Percentiles rank a stretch among this genome's conserved stretches.
phyloP scores from a whole-genome alignment of 208 protist genomes.

The Leishmania turanica region DNA sequence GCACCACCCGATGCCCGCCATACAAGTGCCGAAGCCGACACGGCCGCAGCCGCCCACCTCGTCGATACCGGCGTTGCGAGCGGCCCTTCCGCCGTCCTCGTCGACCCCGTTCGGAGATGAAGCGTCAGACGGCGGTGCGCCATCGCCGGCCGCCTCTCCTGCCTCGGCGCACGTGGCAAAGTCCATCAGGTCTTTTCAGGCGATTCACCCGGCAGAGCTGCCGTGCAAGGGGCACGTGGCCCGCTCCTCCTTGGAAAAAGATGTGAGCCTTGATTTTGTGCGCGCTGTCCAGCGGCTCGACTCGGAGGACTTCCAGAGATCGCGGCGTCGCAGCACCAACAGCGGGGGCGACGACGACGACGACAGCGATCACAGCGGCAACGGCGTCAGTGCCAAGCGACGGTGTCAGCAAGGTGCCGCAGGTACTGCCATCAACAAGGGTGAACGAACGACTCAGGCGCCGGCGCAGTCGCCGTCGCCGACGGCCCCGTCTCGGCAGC shows the following conservation, averaged over 20 bases:
- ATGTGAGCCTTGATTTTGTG: conserved; percentile 20
- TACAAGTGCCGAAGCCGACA: not conserved
- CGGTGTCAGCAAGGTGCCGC: not conserved
- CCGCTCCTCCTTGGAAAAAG: not conserved
- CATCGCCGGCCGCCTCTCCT: not conserved
- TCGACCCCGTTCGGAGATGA: not conserved
- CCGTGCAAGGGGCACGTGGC: not conserved
- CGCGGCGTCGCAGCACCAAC: not conserved
- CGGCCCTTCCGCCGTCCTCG: not conserved
- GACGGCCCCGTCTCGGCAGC: not conserved
- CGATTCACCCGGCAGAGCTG: not conserved
- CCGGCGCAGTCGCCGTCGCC: not conserved
- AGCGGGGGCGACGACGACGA: not conserved
- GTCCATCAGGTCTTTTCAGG: not conserved
- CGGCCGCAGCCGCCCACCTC: not conserved
- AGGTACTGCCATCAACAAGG: not conserved
- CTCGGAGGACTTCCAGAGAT: not conserved
- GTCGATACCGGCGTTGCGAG: too few relatives aligned
- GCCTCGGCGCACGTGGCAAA: not conserved
- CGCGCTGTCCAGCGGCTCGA: conserved; percentile 16
- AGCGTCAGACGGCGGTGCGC: not conserved
- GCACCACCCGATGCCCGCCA: not conserved
- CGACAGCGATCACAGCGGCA: not conserved
- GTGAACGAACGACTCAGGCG: not conserved
- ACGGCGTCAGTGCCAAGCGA: not conserved